Conservation (phyloP, 2,329 filamentous ascomycete species). For the Colletotrichum sublineola region DNA sequence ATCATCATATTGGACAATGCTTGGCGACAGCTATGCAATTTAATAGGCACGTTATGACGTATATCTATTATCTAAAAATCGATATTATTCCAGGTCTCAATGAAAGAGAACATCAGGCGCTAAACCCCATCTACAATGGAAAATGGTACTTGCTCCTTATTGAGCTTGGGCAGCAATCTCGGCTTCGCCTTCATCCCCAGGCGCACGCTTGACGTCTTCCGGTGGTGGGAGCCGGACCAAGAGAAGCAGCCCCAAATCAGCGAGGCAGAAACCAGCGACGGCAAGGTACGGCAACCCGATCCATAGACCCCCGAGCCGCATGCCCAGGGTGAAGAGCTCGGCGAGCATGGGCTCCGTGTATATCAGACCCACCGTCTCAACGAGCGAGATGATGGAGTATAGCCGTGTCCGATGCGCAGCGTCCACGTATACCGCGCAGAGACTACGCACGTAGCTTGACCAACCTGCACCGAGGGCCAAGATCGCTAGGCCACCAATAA, state of each 20-base stretch:
- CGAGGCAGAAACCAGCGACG: slow-evolving; percentile 43
- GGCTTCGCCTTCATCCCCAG: slow-evolving; percentile 13
- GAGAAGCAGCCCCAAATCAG: slow-evolving; percentile 19
- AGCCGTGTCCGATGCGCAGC: slow-evolving; percentile 48
- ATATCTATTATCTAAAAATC: neutral
- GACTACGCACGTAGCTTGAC: slow-evolving; percentile 47
- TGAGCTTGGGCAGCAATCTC: neutral
- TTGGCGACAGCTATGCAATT: neutral
- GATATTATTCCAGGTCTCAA: neutral
- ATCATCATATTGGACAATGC: neutral
- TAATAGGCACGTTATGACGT: too few species aligned
- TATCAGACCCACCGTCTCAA: slow-evolving; percentile 45
- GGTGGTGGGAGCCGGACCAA: slow-evolving; percentile 30
- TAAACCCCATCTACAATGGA: neutral
- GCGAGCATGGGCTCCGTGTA: slow-evolving; percentile 49
- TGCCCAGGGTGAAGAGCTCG: slow-evolving; percentile 48
- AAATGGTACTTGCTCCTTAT: neutral
- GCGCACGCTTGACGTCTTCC: slow-evolving; percentile 6
- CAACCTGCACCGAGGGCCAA: slow-evolving; percentile 48
- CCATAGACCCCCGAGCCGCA: slow-evolving; percentile 47
- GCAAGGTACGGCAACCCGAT: slow-evolving; percentile 51
- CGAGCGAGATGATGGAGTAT: slow-evolving; percentile 46
- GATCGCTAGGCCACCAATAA: slow-evolving; percentile 48
- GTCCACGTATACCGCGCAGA: slow-evolving; percentile 47
- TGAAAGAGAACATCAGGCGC: neutral